phyloP scores from a whole-genome alignment of 2,329 filamentous ascomycete species.

The Ophiosphaerella herpotricha region DNA sequence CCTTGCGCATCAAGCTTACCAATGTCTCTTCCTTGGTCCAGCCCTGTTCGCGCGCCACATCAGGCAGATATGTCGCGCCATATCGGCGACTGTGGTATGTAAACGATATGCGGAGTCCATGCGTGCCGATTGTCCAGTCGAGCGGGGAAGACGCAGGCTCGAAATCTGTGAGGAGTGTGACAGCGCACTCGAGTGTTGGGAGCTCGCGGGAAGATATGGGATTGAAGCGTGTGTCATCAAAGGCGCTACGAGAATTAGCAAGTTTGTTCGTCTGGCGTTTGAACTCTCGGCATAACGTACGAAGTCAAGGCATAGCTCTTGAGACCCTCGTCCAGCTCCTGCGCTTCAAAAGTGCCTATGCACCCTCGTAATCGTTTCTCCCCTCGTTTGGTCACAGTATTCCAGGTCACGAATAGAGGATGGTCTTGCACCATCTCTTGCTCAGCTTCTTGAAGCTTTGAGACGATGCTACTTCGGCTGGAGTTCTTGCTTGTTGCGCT shows the following conservation, averaged over 20 bases:
- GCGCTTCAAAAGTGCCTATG: conserved; percentile 89
- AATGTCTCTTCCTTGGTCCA: conserved; percentile 95
- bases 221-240: conserved; percentile 66
- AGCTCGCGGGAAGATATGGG: conserved; percentile 56
- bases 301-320: conserved; percentile 82
- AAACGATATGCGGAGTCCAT: conserved; percentile 88
- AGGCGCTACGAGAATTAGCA: conserved; percentile 53
- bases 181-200: conserved; percentile 49
- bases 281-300: conserved; percentile 45
- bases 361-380: conserved; percentile 81
- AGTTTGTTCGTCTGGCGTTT: too few relatives aligned
- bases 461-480: conserved; percentile 40
- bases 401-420: conserved; percentile 95
- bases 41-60: conserved; percentile 88
- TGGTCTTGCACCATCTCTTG: conserved; percentile 45
- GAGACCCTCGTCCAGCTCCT: conserved; percentile 74
- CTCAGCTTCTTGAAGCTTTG: conserved; percentile 34
- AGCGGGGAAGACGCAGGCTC: conserved; percentile 73
- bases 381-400: conserved; percentile 66
- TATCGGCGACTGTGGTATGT: conserved; percentile 72
- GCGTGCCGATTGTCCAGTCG: conserved; percentile 85
- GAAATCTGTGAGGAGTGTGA: conserved; percentile 86
- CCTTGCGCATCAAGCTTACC: conserved; percentile 89
- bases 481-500: conserved; percentile 50
- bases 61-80: conserved; percentile 88